Conservation (phyloP, 129 eudicot genomes). For the Chrysanthemum makinoi region DNA sequence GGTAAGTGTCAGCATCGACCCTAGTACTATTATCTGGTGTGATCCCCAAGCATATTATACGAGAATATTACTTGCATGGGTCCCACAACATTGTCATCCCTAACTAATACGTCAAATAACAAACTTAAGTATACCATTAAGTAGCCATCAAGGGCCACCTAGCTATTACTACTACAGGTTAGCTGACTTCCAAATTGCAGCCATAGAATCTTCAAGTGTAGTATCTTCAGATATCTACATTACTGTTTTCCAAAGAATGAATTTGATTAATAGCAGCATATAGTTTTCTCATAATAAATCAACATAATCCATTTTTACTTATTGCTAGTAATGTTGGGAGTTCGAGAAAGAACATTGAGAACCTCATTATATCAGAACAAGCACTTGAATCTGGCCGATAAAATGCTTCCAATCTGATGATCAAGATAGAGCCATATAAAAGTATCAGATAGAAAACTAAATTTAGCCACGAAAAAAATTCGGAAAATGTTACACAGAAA, state of each 20-base stretch:
- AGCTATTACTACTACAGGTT: conserved; percentile 26
- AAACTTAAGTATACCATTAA: conserved; percentile 26
- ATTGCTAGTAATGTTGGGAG: conserved; percentile 7
- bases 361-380: conserved; percentile 41
- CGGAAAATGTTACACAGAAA: conserved; percentile 17
- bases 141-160: conserved; percentile 30
- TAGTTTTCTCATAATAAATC: conserved; percentile 18
- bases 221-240: conserved; percentile 44
- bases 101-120: neutral
- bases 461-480: neutral
- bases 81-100: conserved; percentile 14
- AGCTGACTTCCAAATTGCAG: conserved; percentile 34
- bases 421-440: conserved; percentile 37
- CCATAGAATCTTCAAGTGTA: conserved; percentile 35
- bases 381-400: conserved; percentile 36
- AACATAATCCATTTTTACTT: conserved; percentile 8
- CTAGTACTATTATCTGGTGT: neutral
- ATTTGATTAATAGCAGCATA: conserved; percentile 19
- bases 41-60: neutral
- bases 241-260: conserved; percentile 23
- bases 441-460: conserved; percentile 22
- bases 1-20: too few relatives aligned
- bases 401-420: conserved; percentile 41
- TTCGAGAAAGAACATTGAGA: conserved; percentile 20
- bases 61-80: neutral